Percentiles rank a stretch among this genome's conserved stretches.
These are phyloP conservation scores for Nicotiana benthamiana DNA, from an alignment of 257 asterid genomes.

Conservation along the genomic window DNA sequence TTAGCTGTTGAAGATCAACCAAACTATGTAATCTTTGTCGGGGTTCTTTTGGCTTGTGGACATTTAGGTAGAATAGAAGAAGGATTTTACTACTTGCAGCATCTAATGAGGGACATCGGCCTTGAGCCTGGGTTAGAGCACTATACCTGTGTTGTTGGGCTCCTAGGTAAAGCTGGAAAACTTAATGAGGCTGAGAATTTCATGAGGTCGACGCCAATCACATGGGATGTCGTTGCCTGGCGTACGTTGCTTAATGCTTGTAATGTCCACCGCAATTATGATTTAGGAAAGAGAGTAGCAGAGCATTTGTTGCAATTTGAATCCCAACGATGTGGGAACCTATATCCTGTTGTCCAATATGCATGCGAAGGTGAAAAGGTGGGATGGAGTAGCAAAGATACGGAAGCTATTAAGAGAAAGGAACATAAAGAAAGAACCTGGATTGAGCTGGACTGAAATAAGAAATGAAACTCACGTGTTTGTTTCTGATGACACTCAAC, in stretches of 20 bases:
- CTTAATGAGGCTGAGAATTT: conserved; percentile 66
- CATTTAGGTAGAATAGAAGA: conserved; percentile 54
- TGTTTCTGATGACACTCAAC: conserved; percentile 51
- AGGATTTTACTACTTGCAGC: conserved; percentile 59
- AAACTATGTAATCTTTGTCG: conserved; percentile 63
- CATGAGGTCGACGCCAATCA: conserved; percentile 44
- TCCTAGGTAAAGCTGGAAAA: conserved; percentile 58
- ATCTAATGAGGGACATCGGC: conserved; percentile 41
- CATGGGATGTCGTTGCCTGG: conserved; percentile 75
- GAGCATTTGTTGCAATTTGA: conserved; percentile 37
- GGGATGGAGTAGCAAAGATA: conserved; percentile 59
- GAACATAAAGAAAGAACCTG: conserved; percentile 83
- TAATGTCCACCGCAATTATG: conserved; percentile 50
- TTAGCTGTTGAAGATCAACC: conserved; percentile 40
- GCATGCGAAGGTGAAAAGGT: conserved; percentile 68
- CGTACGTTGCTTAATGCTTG: conserved; percentile 85
- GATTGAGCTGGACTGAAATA: conserved; percentile 86
- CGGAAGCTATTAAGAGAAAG: conserved; percentile 52
- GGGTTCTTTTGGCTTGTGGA: conserved; percentile 78
- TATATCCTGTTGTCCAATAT: conserved; percentile 62
- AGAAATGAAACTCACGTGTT: conserved; percentile 55
- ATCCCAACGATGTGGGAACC: conserved; percentile 67
- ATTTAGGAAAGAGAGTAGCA: conserved; percentile 52
- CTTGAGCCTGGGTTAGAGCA: conserved; percentile 80
- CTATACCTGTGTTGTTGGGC: conserved; percentile 70